Base-by-base conservation (phyloP, 1,284 basidiomycete species). In the Pseudozyma flocculosa region DNA sequence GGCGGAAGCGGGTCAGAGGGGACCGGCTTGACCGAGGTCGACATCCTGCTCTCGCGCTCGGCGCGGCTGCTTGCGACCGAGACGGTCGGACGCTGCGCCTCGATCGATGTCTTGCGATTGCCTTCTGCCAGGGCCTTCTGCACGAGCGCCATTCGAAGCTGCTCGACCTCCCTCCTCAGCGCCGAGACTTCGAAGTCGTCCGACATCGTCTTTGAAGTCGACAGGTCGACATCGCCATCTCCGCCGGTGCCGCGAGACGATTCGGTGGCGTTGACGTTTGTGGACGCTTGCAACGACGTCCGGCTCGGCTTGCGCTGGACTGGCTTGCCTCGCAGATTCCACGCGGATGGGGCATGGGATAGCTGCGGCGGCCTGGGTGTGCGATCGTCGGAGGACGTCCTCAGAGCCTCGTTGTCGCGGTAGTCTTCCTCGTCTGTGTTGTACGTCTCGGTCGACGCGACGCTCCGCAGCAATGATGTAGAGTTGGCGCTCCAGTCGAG, bases 91-190 rank as follows among this genome's bases (percentile, higher is more conserved):
- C n/a, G n/a, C n/a, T n/a, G n/a, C n/a, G n/a, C n/a, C n/a, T n/a
- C n/a, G n/a, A n/a, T n/a, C n/a, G n/a, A n/a, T 40, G 11, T 48
- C 29, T 14, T 44, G 36, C 15, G 46, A 45, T 39, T 48, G 38
- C 37, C 7, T 29, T 38, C 7, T n/a, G 17, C 32, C 19, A 52
- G 41, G 21, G 46, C 40, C 17, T 58, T 54, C 7, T 54, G 39
- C 21, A 48, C 46, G 13, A 67, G 40, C 3, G 64, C 64, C 49
- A 62, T 50, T n/a, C 55, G 60, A 37, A 67, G 36, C 45, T 63
- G 59, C 40, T 62, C 53, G 3, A 67, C 64, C 43, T 67, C 54
- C 11, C 51, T 40, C 3, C 52, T 39, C 10, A 67, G 37, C 0
- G 55, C 64, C 11, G 58, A 48, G 1, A 66, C 55, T 23, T 66